Evolutionary conservation across 331 rosid species (phyloP), one percentile per base, ranked within the genome.

Genomic region (Quercus phellos): DNA sequence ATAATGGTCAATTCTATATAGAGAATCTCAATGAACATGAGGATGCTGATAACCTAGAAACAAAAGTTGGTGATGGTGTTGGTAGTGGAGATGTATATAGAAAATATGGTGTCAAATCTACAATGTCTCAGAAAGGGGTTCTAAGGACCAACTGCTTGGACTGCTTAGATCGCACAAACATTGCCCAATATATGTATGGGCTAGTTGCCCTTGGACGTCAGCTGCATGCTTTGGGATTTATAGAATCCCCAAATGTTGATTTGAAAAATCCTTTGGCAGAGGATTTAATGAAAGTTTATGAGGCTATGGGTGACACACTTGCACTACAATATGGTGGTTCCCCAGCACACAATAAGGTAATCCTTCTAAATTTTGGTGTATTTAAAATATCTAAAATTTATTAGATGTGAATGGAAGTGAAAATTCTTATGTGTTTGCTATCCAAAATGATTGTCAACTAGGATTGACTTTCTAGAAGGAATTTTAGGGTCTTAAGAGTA

Each of bases 271-370:
- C 92, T 70, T 86, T 95, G 89, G 98, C 98, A 2, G 86, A 86
- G 85, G 92, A 90, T 59, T 74, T 95, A 74, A 95, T 95, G 98
- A 77, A 53, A 74, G 77, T 87, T 46, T 95, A 95, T 72, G 98
- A 93, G 87, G 79, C 87, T 74, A 95, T 95, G 99, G 99, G 99
- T 6, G 98, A 95, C 82, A 89, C 87, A 76, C 88, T 95, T 73
- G 93, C 99, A 61, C 70, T 93, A 12, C 98, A 95, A 55, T 95
- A 95, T 84, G 99, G 98, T 30, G 99, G 99, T 34, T 95, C 99
- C 79, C 94, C 98, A 18, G 99, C 99, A 24, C 99, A 95, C 88
- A 93, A 93, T 77, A 95, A 95, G 98, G 99, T 93, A 83, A 80
- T 54, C 80, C 70, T 77, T 88, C 73, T 53, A 56, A 26, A 72